Conservation (phyloP, 164 flowering plant species). For the Malania oleifera region DNA sequence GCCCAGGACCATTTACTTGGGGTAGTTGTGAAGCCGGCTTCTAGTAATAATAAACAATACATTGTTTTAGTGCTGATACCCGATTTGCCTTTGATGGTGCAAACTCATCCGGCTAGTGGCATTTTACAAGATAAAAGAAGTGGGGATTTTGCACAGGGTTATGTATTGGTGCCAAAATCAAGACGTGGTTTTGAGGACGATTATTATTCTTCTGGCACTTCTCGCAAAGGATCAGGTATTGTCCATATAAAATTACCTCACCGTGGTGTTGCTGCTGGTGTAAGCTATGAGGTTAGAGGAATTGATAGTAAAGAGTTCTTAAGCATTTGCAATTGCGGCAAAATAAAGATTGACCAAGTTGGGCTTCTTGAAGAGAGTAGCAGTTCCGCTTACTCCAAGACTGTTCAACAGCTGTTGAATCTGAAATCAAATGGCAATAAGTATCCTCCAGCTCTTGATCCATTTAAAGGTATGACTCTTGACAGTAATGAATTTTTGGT, state of each 20-base stretch:
- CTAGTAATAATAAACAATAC: constrained; percentile 49
- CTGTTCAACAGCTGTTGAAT: constrained; percentile 64
- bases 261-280: constrained; percentile 38
- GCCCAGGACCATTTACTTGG: constrained; percentile 86
- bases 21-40: constrained; percentile 65
- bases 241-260: constrained; percentile 62
- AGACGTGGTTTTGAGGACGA: constrained; percentile 60
- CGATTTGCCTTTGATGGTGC: constrained; percentile 35
- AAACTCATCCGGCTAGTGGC: constrained; percentile 26
- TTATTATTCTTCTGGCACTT: constrained; percentile 34
- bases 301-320: constrained; percentile 60
- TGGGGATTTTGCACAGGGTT: constrained; percentile 42
- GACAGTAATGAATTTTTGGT: too few relatives aligned
- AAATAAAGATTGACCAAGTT: constrained; percentile 70
- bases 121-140: constrained; percentile 32
- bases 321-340: constrained; percentile 60
- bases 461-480: constrained; percentile 54
- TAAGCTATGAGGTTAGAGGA: constrained; percentile 70
- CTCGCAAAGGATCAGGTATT: constrained; percentile 69
- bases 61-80: constrained; percentile 75
- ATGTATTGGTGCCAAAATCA: constrained; percentile 29
- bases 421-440: constrained; percentile 60
- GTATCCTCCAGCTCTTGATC: constrained; percentile 85
- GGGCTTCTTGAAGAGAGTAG: constrained; percentile 80
- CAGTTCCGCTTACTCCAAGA: constrained; percentile 63